Evolutionary conservation across 352 stramenopile genomes (phyloP).

Genomic region (Globisporangium takayamanum): DNA sequence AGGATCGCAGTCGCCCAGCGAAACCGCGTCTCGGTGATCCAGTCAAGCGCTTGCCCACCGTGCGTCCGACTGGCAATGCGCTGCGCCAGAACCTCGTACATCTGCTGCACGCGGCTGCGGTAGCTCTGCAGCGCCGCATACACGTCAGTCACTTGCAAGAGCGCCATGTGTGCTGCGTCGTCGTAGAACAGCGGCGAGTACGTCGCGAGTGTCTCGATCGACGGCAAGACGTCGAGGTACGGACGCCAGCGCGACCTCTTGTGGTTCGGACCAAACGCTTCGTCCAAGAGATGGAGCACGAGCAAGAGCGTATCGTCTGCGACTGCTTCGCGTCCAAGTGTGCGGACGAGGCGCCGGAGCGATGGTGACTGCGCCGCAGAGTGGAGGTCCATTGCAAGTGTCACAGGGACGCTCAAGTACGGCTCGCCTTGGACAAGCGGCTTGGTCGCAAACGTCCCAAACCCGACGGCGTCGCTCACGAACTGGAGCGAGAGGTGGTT

Average conservation of each 20-base stretch:
- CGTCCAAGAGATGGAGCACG: conserved; percentile 75
- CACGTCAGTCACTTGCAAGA: conserved; percentile 43
- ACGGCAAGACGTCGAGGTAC: conserved; percentile 84
- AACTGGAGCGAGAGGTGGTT: conserved; percentile 59
- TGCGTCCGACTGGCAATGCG: conserved; percentile 2
- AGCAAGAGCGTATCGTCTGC: conserved; percentile 53
- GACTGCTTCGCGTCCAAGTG: conserved; percentile 9
- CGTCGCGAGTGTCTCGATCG: conserved; percentile 12
- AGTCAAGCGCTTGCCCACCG: conserved; percentile 7
- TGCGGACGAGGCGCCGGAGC: conserved; percentile 25
- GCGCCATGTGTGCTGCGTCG: conserved; percentile 36
- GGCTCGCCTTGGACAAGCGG: conserved; percentile 40
- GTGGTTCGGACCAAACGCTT: conserved; percentile 53
- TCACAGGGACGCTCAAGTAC: conserved; percentile 76
- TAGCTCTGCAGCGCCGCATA: conserved; percentile 31
- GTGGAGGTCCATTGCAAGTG: conserved; percentile 60
- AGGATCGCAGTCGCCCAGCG: conserved; percentile 82
- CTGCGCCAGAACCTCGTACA: conserved; percentile 8
- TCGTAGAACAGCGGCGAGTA: conserved; percentile 51
- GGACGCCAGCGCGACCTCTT: conserved; percentile 60
- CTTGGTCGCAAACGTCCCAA: conserved; percentile 58
- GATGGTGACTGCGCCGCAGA: conserved; percentile 46
- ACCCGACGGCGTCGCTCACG: conserved; percentile 42
- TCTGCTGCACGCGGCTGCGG: conserved; percentile 16
- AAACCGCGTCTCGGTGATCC: conserved; percentile 62